Base-by-base conservation (phyloP, 1,139 yeast species). In the Candida albicans region DNA sequence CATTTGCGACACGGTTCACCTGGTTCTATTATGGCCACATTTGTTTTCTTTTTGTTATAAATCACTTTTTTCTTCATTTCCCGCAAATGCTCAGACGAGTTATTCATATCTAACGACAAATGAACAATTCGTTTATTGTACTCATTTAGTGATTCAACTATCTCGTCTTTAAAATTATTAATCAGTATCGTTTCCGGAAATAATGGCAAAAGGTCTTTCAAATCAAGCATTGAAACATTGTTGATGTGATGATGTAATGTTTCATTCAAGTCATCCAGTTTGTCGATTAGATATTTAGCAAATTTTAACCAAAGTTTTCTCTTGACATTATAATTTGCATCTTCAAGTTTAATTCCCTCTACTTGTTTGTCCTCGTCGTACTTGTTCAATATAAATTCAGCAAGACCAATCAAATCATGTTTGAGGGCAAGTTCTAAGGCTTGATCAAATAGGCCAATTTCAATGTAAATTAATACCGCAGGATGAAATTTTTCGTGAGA, bases 1-100 rank as follows among this genome's bases (percentile, higher is more conserved):
- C 99, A 95, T 4, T 80, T 53, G 37, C 77, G 73, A 65, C 99
- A 93, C 1, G 93, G 79, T 51, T 85, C 95, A 1, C 95, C 95
- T 0, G 96, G 91, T 54, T 87, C 87, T 18, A 93, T 75, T 1
- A 85, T 69, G 0, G 73, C 61, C 40, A 54, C 61, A 1, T 71
- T 52, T 33, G 79, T 70, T 18, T 68, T 66, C 25, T 67, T 61
- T 48, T 76, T 73, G 37, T 79, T 73, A 7, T 71, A 68, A 28
- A 68, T 65, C 32, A 89, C 81, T 52, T 87, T 87, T 3, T 65
- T 60, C 40, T 80, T 78, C 43, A 91, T 79, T 33, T 77, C 79
- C 22, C 78, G 73, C 11, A 93, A 81, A 30, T 87, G 82, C 1
- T 64, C 56, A 18, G 88, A 70, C 0, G 96, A 84, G 33, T 83